Percentiles rank a stretch among this genome's conserved stretches.
Evolutionary conservation across 352 stramenopile genomes (phyloP).

Genomic region (Phytopythium cucurbitacearum): DNA sequence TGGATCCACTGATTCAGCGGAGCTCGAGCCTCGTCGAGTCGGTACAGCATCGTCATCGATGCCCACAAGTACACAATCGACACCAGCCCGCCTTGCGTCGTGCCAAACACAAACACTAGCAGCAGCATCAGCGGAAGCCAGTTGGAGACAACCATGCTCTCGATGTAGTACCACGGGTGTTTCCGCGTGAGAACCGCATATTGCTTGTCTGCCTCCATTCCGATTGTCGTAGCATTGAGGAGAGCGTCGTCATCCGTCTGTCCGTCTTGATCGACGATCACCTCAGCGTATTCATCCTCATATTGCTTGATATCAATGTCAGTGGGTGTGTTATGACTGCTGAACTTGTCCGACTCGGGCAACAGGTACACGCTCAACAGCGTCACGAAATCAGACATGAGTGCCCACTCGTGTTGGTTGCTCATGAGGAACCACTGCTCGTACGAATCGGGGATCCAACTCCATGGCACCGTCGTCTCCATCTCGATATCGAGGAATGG

Average conservation of each 20-base stretch:
- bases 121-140: constrained; percentile 74
- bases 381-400: constrained; percentile 71
- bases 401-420: constrained; percentile 73
- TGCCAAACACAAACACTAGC: constrained; percentile 69
- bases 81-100: constrained; percentile 59
- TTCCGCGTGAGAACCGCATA: constrained; percentile 56
- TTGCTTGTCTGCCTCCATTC: constrained; percentile 13
- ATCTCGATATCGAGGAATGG: constrained; percentile 53
- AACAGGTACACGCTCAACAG: constrained; percentile 71
- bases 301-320: constrained; percentile 17
- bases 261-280: constrained; percentile 7
- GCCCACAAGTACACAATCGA: constrained; percentile 74
- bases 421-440: constrained; percentile 65
- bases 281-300: constrained; percentile 8
- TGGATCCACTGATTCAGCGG: constrained; percentile 64
- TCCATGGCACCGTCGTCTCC: constrained; percentile 55
- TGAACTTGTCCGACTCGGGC: constrained; percentile 44
- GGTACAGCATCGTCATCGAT: constrained; percentile 73
- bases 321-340: constrained; percentile 13
- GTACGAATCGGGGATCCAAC: constrained; percentile 41
- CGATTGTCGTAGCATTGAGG: constrained; percentile 6
- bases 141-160: constrained; percentile 52
- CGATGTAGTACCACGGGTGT: constrained; percentile 67
- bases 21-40: constrained; percentile 60
- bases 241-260: constrained; percentile 3